Evolutionary conservation across 164 flowering plant genomes (phyloP).

Genomic region (Nymphaea colorata): DNA sequence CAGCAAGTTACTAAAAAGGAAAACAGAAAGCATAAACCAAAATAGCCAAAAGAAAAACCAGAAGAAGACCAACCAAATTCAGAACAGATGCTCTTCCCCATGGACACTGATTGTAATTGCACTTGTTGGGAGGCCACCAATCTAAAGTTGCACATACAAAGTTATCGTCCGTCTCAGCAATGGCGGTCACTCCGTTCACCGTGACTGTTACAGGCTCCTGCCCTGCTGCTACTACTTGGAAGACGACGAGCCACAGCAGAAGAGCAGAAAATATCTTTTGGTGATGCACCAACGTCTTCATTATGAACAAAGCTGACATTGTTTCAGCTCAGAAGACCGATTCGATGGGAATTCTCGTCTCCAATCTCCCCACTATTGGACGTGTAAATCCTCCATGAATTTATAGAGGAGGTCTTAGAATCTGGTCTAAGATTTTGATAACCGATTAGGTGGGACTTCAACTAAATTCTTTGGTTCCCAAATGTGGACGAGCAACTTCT

Average conservation of each 20-base stretch:
- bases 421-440: no score
- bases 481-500: no score
- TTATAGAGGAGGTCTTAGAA: no score
- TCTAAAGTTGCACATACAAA: constrained; percentile 63
- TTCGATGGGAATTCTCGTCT: no score
- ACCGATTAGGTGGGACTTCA: no score
- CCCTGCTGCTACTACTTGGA: background rate
- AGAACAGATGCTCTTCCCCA: constrained; percentile 46
- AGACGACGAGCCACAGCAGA: background rate
- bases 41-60: background rate
- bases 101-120: constrained; percentile 54
- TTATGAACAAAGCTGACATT: background rate
- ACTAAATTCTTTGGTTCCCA: no score
- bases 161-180: constrained; percentile 46
- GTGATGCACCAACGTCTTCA: background rate
- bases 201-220: constrained; percentile 3
- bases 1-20: background rate
- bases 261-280: no score
- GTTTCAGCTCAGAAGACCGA: no score
- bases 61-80: constrained; percentile 25
- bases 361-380: no score
- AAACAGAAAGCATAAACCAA: background rate
- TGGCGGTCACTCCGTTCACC: constrained; percentile 22
- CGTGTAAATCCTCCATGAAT: no score
- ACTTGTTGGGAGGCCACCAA: constrained; percentile 66